phyloP scores from a whole-genome alignment of 129 eudicot genomes.

The Glebionis coronaria region DNA sequence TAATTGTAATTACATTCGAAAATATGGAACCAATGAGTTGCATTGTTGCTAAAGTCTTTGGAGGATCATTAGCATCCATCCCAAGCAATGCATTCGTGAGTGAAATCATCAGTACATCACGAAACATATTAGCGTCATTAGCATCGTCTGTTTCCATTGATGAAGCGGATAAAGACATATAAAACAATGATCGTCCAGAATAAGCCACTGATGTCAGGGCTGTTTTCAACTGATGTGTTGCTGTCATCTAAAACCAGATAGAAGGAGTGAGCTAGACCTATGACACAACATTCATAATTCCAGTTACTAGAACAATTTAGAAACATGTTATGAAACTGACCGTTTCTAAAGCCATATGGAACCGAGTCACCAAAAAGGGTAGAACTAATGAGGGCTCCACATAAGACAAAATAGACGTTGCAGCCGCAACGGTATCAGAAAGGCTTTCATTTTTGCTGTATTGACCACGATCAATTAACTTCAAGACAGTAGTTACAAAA shows the following conservation, averaged over 20 bases:
- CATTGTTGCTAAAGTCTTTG: slow-evolving; percentile 98
- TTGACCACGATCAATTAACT: slow-evolving; percentile 95
- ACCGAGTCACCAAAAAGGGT: slow-evolving; percentile 86
- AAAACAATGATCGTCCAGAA: slow-evolving; percentile 80
- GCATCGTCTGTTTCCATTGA: slow-evolving; percentile 43
- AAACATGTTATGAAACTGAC: slow-evolving; percentile 43
- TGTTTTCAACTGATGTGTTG: slow-evolving; percentile 97
- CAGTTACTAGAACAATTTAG: too few relatives aligned
- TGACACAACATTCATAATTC: neutral
- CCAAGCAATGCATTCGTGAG: slow-evolving; percentile 95
- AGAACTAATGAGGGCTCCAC: slow-evolving; percentile 92
- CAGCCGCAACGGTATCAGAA: slow-evolving; percentile 91
- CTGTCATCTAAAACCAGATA: slow-evolving; percentile 70
- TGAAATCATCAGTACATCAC: slow-evolving; percentile 80
- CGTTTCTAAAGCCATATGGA: slow-evolving; percentile 97
- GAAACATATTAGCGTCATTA: slow-evolving; percentile 41
- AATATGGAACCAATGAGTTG: slow-evolving; percentile 93
- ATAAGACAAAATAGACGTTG: slow-evolving; percentile 85
- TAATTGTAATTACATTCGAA: slow-evolving; percentile 63
- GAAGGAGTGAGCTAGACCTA: slow-evolving; percentile 21
- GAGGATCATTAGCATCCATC: slow-evolving; percentile 99
- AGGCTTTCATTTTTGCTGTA: slow-evolving; percentile 91
- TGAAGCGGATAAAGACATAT: slow-evolving; percentile 46
- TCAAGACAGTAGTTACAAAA: slow-evolving; percentile 68
- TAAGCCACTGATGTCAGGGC: slow-evolving; percentile 90